A percentile compares a stretch with the other conserved stretches of the same genome.
These are phyloP conservation scores for Anisogramma anomala DNA, from an alignment of 2,329 filamentous ascomycete species.

Conservation along the genomic window DNA sequence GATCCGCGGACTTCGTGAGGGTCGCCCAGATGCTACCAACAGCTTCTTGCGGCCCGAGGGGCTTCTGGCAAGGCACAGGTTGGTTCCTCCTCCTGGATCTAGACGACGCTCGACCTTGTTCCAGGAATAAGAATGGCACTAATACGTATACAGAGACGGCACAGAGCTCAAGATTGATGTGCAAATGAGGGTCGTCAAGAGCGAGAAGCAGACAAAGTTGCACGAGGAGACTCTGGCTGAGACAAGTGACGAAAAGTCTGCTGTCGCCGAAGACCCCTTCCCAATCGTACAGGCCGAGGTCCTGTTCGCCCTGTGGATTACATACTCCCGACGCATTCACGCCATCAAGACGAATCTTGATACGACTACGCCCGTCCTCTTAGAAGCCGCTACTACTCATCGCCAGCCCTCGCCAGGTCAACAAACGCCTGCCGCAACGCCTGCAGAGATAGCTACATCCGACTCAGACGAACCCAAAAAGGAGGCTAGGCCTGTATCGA, in stretches of 20 bases:
- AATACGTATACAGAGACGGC: constrained; percentile 64
- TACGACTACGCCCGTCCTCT: constrained; percentile 51
- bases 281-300: constrained; percentile 54
- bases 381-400: constrained; percentile 57
- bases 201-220: constrained; percentile 55
- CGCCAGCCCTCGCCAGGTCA: constrained; percentile 72
- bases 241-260: constrained; percentile 40
- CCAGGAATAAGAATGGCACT: not conserved
- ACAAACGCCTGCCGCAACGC: constrained; percentile 45
- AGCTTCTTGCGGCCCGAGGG: constrained; percentile 78
- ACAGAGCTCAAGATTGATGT: constrained; percentile 88
- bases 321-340: constrained; percentile 87
- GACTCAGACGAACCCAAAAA: constrained; percentile 39
- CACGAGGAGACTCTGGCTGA: constrained; percentile 56
- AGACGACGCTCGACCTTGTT: not conserved
- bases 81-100: not conserved
- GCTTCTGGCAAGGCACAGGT: constrained; percentile 51
- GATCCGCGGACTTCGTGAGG: constrained; percentile 71
- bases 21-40: constrained; percentile 63
- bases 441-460: constrained; percentile 40
- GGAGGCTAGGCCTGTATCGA: constrained; percentile 32
- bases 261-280: constrained; percentile 32
- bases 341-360: constrained; percentile 51
- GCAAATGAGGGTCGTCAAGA: constrained; percentile 92
- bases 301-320: constrained; percentile 94